Evolutionary conservation across 176 grass and related monocot genomes (phyloP), one percentile per base, ranked within the genome.

Genomic region (Secale cereale): DNA sequence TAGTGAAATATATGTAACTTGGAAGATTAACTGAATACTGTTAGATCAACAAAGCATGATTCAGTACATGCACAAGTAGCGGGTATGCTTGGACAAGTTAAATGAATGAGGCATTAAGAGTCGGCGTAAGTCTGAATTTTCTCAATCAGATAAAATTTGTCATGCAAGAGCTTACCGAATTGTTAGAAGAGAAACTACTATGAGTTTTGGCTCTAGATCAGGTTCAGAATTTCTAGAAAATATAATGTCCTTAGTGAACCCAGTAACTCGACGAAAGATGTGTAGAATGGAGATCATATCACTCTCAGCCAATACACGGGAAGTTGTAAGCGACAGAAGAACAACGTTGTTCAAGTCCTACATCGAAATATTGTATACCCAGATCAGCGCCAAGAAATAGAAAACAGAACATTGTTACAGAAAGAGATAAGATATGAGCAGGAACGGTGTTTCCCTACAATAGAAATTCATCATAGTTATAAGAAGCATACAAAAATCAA

Each of bases 191-290:
- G 91, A 94, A 59, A 95, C 87, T 78, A 94, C 87, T 81, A 90
- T 84, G 69, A 95, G 84, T 61, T 91, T 98, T 79, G 93, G 91
- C 69, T 98, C 93, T 82, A 98, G 69, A 87, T 88, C 80, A 85
- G 93, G 87, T 82, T 98, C 93, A 66, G 81, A 86, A 81, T 90
- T 90, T 81, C 36, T 89, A 37, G 89, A 95, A 91, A 92, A 90
- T 85, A 98, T 89, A 84, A 98, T 78, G 81, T 95, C 86, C 65
- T 90, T 77, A n/a, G 60, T 79, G 81, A 91, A 98, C 39, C 86
- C 89, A 31, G 89, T 83, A 63, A 98, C 78, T 83, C 84, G 89
- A 37, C 86, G 89, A 71, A 98, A 94, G 14, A 83, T 87, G 85
- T 82, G 79, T 82, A 91, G 61, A 86, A 79, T 86, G 37, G 89